Percentiles rank a stretch among this genome's conserved stretches.
Evolutionary conservation across 148 eudicot species (phyloP).

Genomic region (Spergularia bocconei): DNA sequence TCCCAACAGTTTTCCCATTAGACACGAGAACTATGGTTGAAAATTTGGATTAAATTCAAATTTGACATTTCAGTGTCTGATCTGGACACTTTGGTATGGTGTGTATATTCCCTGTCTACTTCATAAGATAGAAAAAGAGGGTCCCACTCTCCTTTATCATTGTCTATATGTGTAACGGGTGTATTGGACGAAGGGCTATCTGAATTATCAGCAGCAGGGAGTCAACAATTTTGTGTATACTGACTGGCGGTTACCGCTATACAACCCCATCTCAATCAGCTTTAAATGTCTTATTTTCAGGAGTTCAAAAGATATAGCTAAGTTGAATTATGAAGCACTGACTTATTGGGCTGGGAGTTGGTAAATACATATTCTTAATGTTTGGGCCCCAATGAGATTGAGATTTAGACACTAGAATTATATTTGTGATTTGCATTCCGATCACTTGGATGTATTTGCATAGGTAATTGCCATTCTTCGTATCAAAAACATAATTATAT

Average conservation of each 20-base stretch:
- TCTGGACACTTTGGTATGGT: background rate
- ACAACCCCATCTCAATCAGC: background rate
- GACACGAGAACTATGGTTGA: background rate
- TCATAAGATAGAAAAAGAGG: background rate
- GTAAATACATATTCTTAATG: background rate
- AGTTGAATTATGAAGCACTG: background rate
- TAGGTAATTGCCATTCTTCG: background rate
- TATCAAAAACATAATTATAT: no score
- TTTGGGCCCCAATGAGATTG: no score
- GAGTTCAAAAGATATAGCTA: no score
- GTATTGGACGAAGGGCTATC: background rate
- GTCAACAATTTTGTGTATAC: no score
- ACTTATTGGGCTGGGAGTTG: background rate
- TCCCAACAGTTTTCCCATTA: background rate
- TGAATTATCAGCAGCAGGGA: background rate
- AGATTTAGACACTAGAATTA: no score
- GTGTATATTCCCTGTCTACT: background rate
- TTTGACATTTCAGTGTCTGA: background rate
- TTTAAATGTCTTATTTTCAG: background rate
- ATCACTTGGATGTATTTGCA: background rate
- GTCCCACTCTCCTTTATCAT: background rate
- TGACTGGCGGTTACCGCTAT: background rate
- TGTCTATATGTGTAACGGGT: background rate
- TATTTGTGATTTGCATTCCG: background rate
- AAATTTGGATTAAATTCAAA: background rate